Percentiles rank a stretch among this genome's conserved stretches.
Conservation (phyloP, 441 rosid species). For the Euphorbia celastroides region DNA sequence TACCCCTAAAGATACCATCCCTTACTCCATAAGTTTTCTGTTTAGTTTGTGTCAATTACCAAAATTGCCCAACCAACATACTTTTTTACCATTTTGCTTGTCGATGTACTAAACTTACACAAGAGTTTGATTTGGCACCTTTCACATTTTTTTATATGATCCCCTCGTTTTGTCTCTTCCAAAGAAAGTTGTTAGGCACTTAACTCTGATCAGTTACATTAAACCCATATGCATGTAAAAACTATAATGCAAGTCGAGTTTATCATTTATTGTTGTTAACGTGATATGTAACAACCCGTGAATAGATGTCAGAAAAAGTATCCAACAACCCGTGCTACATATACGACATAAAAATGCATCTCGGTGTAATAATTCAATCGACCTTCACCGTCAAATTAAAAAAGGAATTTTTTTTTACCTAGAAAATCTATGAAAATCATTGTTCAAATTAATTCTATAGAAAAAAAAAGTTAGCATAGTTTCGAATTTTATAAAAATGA, state of each 20-base stretch:
- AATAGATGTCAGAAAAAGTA: too few relatives aligned
- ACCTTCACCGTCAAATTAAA: too few relatives aligned
- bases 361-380: too few relatives aligned
- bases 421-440: too few relatives aligned
- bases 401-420: too few relatives aligned
- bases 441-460: too few relatives aligned
- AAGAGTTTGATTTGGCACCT: background rate
- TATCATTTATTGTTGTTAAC: background rate
- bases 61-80: slow-evolving; percentile 3
- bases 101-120: background rate
- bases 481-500: too few relatives aligned
- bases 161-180: background rate
- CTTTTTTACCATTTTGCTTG: background rate
- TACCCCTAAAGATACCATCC: background rate
- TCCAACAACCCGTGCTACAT: background rate
- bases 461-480: too few relatives aligned
- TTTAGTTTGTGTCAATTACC: background rate
- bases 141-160: background rate
- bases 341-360: background rate
- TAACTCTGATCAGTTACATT: background rate
- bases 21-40: background rate
- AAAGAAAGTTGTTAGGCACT: background rate
- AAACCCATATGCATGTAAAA: too few relatives aligned
- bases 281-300: too few relatives aligned
- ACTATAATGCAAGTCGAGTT: background rate